These are phyloP conservation scores for Cryoendolithus antarcticus DNA, from an alignment of 2,329 filamentous ascomycete species.

Conservation along the genomic window DNA sequence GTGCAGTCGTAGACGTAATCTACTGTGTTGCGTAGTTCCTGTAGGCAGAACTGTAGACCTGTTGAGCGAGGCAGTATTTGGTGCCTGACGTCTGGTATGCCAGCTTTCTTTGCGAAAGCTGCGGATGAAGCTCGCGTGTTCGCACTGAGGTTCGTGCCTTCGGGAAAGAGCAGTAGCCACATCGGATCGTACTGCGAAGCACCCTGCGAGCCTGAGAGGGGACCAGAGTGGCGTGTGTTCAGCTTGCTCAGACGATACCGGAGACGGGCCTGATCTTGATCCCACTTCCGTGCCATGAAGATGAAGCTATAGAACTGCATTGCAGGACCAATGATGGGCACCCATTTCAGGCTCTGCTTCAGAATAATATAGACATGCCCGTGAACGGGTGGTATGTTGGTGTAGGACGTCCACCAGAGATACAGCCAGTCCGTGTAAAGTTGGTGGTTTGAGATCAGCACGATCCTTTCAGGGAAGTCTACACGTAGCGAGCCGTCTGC, in stretches of 20 bases:
- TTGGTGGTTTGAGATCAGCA: conserved; percentile 80
- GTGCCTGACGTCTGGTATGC: conserved; percentile 57
- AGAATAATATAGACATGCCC: conserved; percentile 83
- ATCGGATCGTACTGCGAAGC: conserved; percentile 45
- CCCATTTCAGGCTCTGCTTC: conserved; percentile 72
- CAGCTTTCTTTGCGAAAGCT: conserved; percentile 65
- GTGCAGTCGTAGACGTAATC: conserved; percentile 90
- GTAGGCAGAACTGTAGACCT: conserved; percentile 66
- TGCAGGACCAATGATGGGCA: conserved; percentile 65
- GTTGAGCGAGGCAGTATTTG: conserved; percentile 67
- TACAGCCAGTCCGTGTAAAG: conserved; percentile 71
- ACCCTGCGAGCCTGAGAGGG: conserved; percentile 23
- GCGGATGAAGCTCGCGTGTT: conserved; percentile 59
- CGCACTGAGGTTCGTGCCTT: conserved; percentile 70
- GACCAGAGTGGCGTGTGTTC: conserved; percentile 33
- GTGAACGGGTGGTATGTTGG: conserved; percentile 53
- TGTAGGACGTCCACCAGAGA: conserved; percentile 85
- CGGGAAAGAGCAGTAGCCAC: conserved; percentile 82
- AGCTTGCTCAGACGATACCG: conserved; percentile 66
- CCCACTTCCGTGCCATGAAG: conserved; percentile 87
- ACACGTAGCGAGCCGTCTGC: conserved; percentile 60
- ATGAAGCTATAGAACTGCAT: conserved; percentile 86
- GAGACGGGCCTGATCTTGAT: conserved; percentile 61
- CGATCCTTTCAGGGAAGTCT: conserved; percentile 65
- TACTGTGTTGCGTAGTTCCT: conserved; percentile 59